These are phyloP conservation scores for Zasmidium citrigriseum DNA, from an alignment of 2,329 filamentous ascomycete genomes.

Conservation along the genomic window DNA sequence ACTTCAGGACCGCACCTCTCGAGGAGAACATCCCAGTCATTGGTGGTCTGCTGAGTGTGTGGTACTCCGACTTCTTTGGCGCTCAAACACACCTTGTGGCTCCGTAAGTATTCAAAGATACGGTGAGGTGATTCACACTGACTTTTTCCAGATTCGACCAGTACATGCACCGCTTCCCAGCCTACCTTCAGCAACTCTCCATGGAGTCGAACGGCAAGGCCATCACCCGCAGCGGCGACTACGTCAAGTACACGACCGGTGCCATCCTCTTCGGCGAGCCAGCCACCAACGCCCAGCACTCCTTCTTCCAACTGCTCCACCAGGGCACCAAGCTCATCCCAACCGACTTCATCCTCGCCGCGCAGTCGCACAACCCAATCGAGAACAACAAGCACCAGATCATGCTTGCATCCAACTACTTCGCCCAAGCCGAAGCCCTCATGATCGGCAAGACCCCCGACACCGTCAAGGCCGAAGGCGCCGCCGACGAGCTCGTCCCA, in stretches of 20 bases:
- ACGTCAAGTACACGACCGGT: conserved; percentile 97
- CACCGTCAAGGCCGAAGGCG: conserved; percentile 74
- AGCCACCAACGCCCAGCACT: conserved; percentile 98
- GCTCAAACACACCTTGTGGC: conserved; percentile 97
- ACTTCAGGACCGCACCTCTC: conserved; percentile 88
- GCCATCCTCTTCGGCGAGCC: conserved; percentile 97
- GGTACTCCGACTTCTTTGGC: conserved; percentile 99
- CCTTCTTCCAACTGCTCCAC: conserved; percentile 99
- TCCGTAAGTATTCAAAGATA: conserved; percentile 63
- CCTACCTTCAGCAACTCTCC: conserved; percentile 97
- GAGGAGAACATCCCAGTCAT: conserved; percentile 94
- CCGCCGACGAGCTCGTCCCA: conserved; percentile 74
- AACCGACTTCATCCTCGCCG: conserved; percentile 95
- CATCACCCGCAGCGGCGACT: conserved; percentile 81
- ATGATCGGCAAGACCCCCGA: conserved; percentile 86
- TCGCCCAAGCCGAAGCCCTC: conserved; percentile 82
- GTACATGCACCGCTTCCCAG: conserved; percentile 98
- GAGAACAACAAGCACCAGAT: conserved; percentile 92
- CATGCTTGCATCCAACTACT: conserved; percentile 91
- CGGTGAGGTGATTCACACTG: conserved; percentile 16
- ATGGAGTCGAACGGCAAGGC: conserved; percentile 99
- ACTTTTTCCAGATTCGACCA: conserved; percentile 75
- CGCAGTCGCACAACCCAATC: conserved; percentile 94
- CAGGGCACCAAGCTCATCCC: conserved; percentile 99
- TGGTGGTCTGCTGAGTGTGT: conserved; percentile 90